Evolutionary conservation across 768 basidiomycete genomes (phyloP), one percentile per base, ranked within the genome.

Genomic region (Calocera viscosa): DNA sequence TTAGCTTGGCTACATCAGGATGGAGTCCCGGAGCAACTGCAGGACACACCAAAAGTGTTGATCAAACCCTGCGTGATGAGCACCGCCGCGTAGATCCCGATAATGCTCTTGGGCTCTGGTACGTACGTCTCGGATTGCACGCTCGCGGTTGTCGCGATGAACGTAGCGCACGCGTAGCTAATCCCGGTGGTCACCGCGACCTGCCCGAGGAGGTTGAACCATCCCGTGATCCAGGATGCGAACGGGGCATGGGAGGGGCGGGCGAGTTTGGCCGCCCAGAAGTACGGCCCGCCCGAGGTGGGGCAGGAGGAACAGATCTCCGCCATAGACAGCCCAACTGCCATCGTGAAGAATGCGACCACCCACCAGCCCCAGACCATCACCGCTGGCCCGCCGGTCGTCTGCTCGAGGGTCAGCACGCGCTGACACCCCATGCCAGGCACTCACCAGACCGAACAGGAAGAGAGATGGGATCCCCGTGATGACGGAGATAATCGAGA

Each of bases 181-280:
- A 88, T 88, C 2, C 87, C 87, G 1, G 87, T 87, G 0, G 88
- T 89, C 7, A 90, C 84, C 1, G 88, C 88, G 0, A 89, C 88
- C 75, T 89, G 88, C 22, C 87, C 87, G 12, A 88, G 77, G 17
- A 88, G 76, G 72, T 88, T 88, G 75, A 88, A 87, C 86, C 86
- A 87, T 76, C 84, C 88, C 0, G 86, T 86, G 14, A 86, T 79
- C 88, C 88, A 91, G 0, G 87, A 87, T 1, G 86, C 85, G 33
- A 89, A 78, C 0, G 87, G 77, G 2, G 86, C 86, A 39, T 81
- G 75, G 28, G 22, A 70, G 1, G 82, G 83, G 65, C 78, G 77
- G 1, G 86, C 84, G 0, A 90, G 75, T 83, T 89, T 87, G 1
- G 88, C 87, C n/a, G 87, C 84, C 89, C 88, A 89, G 74, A 85